Evolutionary conservation across 2,329 filamentous ascomycete species (phyloP), one percentile per base, ranked within the genome.

Genomic region (Phyllosticta citriasiana): DNA sequence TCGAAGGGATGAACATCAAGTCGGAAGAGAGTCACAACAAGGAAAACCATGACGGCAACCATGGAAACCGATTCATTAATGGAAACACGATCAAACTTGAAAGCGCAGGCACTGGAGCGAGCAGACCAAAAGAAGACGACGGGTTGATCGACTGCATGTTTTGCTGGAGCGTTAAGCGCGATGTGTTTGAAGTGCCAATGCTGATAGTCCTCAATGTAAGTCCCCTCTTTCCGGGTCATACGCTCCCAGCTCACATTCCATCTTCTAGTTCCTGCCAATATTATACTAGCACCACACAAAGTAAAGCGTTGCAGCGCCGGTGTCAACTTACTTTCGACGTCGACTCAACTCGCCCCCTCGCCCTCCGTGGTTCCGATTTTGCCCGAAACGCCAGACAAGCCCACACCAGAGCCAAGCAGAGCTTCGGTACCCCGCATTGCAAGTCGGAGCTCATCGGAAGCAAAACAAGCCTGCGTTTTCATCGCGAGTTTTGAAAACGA

Each of bases 181-280:
- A 99, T 74, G 90, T 94, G 51, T 97, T 97, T 77, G 93, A 97
- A 77, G 96, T 97, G 74, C 94, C 94, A 24, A 96, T 97, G 91
- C 81, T 97, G 78, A 95, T 97, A 74, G 89, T 97, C 70, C 93
- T 97, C 80, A 97, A 97, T 78, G 94, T 97, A 74, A 87, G 92
- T 87, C 14, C 40, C 16, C 40, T 47, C n/a, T 59, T 26, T 22
- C 27, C 27, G 16, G 4, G 8, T 56, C n/a, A 16, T 16, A 12
- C 33, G 16, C 57, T 6, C 16, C 33, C 22, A n/a, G 52, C 58
- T 60, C 22, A 60, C 52, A 35, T 24, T 19, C n/a, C 22, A 60
- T 26, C 12, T 16, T 9, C 7, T 6, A 60, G 58, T 60, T 60
- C 52, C 58, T 60, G 24, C 58, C 58, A 7, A 60, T 54, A 55